phyloP scores from a whole-genome alignment of 768 basidiomycete species.

The Serendipita vermifera region DNA sequence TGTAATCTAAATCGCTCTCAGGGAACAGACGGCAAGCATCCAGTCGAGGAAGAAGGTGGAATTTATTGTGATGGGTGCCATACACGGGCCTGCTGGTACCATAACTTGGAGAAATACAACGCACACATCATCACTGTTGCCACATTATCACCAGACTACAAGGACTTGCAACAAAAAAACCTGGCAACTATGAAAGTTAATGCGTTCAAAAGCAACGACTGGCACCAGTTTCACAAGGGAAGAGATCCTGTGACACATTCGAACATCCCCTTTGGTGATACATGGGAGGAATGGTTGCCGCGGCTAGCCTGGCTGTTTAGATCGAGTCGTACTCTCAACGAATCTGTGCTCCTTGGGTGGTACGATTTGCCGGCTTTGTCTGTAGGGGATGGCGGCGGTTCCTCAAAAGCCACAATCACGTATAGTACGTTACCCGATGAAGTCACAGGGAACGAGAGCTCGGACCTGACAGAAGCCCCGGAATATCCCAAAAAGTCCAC shows the following conservation, averaged over 20 bases:
- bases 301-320: not conserved
- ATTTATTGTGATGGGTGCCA: too few species aligned
- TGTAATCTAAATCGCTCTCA: too few species aligned
- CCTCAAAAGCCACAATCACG: too few species aligned
- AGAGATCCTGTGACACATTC: not conserved
- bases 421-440: too few species aligned
- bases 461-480: too few species aligned
- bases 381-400: too few species aligned
- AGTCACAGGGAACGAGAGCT: too few species aligned
- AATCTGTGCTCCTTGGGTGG: not conserved
- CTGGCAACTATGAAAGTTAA: not conserved
- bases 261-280: not conserved
- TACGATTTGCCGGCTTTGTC: too few species aligned
- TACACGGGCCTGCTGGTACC: not conserved
- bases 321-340: not conserved
- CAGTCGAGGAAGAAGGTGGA: too few species aligned
- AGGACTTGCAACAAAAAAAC: not conserved
- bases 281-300: not conserved
- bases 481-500: too few species aligned
- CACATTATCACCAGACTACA: not conserved
- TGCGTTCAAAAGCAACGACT: not conserved
- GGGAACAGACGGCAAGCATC: too few species aligned
- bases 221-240: not conserved
- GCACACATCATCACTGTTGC: not conserved
- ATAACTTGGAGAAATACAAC: not conserved